phyloP scores from a whole-genome alignment of 176 grass and related monocot species.

The Musa acuminata region DNA sequence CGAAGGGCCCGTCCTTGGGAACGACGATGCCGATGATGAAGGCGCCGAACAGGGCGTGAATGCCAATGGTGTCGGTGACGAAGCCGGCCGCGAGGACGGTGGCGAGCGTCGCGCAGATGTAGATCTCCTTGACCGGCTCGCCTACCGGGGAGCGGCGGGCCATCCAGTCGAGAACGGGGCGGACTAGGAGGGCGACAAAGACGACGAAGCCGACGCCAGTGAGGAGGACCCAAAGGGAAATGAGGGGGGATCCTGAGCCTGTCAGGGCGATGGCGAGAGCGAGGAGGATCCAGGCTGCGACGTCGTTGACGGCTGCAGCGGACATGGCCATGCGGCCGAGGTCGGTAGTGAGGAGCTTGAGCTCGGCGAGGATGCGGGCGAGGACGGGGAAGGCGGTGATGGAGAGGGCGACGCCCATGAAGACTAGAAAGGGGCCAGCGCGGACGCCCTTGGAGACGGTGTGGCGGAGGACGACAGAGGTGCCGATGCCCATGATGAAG shows the following conservation, averaged over 20 bases:
- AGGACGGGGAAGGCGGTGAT: slow-evolving; percentile 3
- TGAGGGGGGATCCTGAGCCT: neutral
- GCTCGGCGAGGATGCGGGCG: slow-evolving; percentile 3
- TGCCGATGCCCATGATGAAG: slow-evolving; percentile 8
- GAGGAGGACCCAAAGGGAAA: neutral
- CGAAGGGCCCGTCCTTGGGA: slow-evolving; percentile 3
- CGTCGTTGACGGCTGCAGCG: neutral
- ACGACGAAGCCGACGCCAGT: neutral
- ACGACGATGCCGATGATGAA: neutral
- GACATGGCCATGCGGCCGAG: slow-evolving; percentile 3
- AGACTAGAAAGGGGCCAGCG: neutral
- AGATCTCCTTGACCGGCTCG: neutral
- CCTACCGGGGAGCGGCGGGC: neutral
- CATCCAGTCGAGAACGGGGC: neutral
- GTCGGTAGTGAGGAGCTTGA: slow-evolving; percentile 6
- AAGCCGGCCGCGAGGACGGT: neutral
- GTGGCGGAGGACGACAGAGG: neutral
- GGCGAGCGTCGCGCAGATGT: neutral
- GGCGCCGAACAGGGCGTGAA: slow-evolving; percentile 1
- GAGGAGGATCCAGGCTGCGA: neutral
- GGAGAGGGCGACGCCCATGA: neutral
- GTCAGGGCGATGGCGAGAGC: neutral
- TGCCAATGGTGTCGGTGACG: neutral
- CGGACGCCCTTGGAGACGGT: neutral
- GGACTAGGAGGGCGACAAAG: neutral